Evolutionary conservation across 768 basidiomycete species (phyloP).

Genomic region (Crepidotus variabilis): DNA sequence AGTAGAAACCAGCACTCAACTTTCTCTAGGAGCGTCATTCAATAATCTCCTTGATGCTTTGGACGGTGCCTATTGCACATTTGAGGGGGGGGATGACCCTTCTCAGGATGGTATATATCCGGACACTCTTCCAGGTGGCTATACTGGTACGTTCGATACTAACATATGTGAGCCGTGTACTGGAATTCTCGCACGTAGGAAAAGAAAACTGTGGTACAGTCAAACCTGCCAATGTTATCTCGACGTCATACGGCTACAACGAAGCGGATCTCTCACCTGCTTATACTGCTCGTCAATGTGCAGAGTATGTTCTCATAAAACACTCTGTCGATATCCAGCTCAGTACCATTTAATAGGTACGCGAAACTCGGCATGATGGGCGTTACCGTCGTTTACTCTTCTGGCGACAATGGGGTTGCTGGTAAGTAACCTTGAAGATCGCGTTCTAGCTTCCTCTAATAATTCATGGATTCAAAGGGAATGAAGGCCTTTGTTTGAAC

Average conservation of each 20-base stretch:
- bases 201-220: slow-evolving; percentile 31
- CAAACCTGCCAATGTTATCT: slow-evolving; percentile 37
- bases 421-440: slow-evolving; percentile 17
- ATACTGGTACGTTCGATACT: slow-evolving; percentile 18
- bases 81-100: slow-evolving; percentile 37
- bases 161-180: background rate
- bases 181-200: slow-evolving; percentile 8
- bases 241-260: slow-evolving; percentile 38
- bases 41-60: slow-evolving; percentile 44
- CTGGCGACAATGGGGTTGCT: slow-evolving; percentile 58
- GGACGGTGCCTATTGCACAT: slow-evolving; percentile 37
- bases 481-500: slow-evolving; percentile 28
- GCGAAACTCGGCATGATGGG: slow-evolving; percentile 58
- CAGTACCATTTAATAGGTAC: slow-evolving; percentile 17
- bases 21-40: slow-evolving; percentile 33
- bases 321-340: slow-evolving; percentile 4
- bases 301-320: slow-evolving; percentile 23
- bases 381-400: slow-evolving; percentile 49
- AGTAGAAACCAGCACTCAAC: background rate
- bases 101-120: slow-evolving; percentile 30
- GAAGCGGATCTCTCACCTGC: slow-evolving; percentile 33
- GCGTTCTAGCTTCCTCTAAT: background rate
- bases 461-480: slow-evolving; percentile 14
- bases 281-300: slow-evolving; percentile 38
- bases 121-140: slow-evolving; percentile 25